Percentiles rank a stretch among this genome's conserved stretches.
Evolutionary conservation across 208 protist species (phyloP).

Genomic region (Trypanosoma vivax): DNA sequence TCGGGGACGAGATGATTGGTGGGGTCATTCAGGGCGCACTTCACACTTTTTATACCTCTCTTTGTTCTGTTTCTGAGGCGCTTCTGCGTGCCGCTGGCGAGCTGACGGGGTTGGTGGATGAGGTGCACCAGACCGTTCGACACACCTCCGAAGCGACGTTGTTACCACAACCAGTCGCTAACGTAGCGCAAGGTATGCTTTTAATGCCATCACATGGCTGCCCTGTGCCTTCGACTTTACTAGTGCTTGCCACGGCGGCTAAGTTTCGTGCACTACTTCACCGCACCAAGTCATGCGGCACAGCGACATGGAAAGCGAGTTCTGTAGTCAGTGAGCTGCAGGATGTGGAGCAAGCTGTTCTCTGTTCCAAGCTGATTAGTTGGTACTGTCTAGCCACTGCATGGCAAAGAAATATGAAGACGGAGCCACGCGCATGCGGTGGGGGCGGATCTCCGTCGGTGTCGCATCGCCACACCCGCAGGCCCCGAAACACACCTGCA

Average conservation of each 20-base stretch:
- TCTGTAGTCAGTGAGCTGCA: neutral
- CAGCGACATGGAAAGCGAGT: neutral
- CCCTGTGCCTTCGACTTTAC: neutral
- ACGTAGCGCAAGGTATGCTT: too few relatives aligned
- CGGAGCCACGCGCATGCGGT: too few relatives aligned
- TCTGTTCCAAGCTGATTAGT: constrained; percentile 27
- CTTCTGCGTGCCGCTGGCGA: constrained; percentile 6
- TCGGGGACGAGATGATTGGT: neutral
- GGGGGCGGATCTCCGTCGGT: constrained; percentile 6
- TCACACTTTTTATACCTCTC: constrained; percentile 8
- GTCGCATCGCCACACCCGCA: too few relatives aligned
- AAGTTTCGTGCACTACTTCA: constrained; percentile 15
- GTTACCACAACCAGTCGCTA: neutral
- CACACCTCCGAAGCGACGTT: neutral
- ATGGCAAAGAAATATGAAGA: constrained; percentile 12
- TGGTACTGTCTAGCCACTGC: constrained; percentile 55
- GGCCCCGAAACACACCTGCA: too few relatives aligned
- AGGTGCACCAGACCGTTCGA: neutral
- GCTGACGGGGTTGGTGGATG: constrained; percentile 5
- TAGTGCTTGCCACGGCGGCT: constrained; percentile 3
- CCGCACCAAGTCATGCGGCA: neutral
- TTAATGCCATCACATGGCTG: neutral
- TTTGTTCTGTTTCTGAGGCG: constrained; percentile 2
- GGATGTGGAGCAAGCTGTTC: constrained; percentile 2
- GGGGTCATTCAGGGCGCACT: neutral